A percentile compares a stretch with the other conserved stretches of the same genome.
Conservation (phyloP, 2,329 filamentous ascomycete genomes). For the Fusarium acutatum region DNA sequence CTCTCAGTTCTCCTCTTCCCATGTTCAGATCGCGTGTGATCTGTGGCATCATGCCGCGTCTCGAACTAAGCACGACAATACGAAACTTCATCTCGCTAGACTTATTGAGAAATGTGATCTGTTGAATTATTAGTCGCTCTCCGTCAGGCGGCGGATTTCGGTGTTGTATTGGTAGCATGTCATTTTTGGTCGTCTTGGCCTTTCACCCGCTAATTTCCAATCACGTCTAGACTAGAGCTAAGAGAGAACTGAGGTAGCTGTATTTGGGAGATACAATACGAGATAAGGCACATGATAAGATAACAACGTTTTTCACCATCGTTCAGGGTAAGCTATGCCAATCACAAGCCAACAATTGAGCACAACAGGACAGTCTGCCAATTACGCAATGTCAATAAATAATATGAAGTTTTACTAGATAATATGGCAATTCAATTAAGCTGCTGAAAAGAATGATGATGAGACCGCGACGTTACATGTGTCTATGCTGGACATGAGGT, state of each 20-base stretch:
- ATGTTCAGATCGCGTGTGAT: background rate
- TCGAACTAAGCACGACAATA: too few relatives aligned
- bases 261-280: fast-evolving
- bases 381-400: too few relatives aligned
- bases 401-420: too few relatives aligned
- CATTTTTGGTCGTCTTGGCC: background rate
- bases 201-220: background rate
- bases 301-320: fast-evolving
- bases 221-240: too few relatives aligned
- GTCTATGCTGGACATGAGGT: too few relatives aligned
- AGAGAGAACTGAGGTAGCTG: background rate
- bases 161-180: background rate
- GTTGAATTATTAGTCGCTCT: background rate
- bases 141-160: background rate
- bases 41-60: background rate
- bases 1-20: fast-evolving
- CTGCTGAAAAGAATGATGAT: too few relatives aligned
- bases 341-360: background rate
- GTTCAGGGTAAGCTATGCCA: background rate
- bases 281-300: background rate
- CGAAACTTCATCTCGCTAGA: background rate
- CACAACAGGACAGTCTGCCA: background rate
- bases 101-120: fast-evolving
- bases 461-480: too few relatives aligned
- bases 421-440: too few relatives aligned